phyloP scores from a whole-genome alignment of 2,329 filamentous ascomycete genomes.

The Fusarium oxysporum region DNA sequence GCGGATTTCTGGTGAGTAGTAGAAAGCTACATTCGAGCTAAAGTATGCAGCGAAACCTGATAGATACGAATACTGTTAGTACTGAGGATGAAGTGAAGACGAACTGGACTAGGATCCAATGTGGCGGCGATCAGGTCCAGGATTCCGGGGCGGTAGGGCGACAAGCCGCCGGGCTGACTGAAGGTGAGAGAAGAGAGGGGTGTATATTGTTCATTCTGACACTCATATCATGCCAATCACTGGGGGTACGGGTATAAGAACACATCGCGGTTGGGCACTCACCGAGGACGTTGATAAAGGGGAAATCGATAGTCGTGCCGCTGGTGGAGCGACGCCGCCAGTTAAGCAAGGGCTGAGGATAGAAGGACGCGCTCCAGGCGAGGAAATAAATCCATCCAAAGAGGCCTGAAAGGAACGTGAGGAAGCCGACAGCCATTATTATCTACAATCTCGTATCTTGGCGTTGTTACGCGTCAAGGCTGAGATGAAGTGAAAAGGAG shows the following conservation, averaged over 20 bases:
- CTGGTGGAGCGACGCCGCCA: slow-evolving; percentile 79
- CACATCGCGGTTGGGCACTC: slow-evolving; percentile 31
- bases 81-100: not conserved
- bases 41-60: slow-evolving; percentile 80
- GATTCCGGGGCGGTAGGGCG: slow-evolving; percentile 9
- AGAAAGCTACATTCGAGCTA: slow-evolving; percentile 78
- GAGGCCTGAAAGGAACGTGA: slow-evolving; percentile 64
- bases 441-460: not conserved
- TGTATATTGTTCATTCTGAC: slow-evolving; percentile 18
- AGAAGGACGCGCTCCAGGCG: slow-evolving; percentile 90
- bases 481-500: not conserved
- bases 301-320: slow-evolving; percentile 90
- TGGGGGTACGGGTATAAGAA: slow-evolving; percentile 11
- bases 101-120: slow-evolving; percentile 7
- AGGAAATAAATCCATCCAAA: slow-evolving; percentile 82
- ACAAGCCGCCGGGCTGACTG: slow-evolving; percentile 11
- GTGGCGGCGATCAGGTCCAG: slow-evolving; percentile 28
- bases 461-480: not conserved
- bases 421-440: slow-evolving; percentile 51
- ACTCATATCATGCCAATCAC: slow-evolving; percentile 28
- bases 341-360: slow-evolving; percentile 89
- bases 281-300: slow-evolving; percentile 76
- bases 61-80: slow-evolving; percentile 28
- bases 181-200: slow-evolving; percentile 15
- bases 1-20: slow-evolving; percentile 82